Percentiles rank a stretch among this genome's conserved stretches.
Evolutionary conservation across 148 eudicot genomes (phyloP).

Genomic region (Heliosperma pusillum): DNA sequence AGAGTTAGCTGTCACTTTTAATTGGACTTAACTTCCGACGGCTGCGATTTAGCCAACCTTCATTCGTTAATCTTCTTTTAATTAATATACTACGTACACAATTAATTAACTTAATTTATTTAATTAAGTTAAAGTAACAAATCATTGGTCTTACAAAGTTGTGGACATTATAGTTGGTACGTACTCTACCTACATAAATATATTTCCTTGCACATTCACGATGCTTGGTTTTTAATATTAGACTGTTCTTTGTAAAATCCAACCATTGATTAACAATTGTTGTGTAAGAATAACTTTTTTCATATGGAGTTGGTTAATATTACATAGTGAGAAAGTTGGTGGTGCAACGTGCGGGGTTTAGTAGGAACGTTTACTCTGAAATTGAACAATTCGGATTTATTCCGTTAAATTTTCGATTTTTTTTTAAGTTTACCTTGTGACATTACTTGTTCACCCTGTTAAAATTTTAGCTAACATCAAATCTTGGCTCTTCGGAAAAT

Average conservation of each 20-base stretch:
- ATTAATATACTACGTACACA: neutral
- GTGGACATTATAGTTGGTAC: constrained; percentile 5
- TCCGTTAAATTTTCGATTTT: too few relatives aligned
- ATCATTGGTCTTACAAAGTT: neutral
- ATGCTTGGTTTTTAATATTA: too few relatives aligned
- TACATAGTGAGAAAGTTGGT: too few relatives aligned
- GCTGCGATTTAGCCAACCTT: constrained; percentile 15
- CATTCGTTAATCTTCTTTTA: neutral
- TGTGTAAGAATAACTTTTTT: too few relatives aligned
- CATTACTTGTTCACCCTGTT: too few relatives aligned
- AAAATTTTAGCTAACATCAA: too few relatives aligned
- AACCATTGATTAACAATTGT: neutral
- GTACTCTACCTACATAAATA: neutral
- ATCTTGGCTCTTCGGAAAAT: too few relatives aligned
- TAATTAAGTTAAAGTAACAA: neutral
- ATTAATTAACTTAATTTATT: neutral
- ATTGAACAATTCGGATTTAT: too few relatives aligned
- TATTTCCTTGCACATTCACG: neutral
- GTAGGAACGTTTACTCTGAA: too few relatives aligned
- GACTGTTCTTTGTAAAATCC: neutral
- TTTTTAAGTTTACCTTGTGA: too few relatives aligned
- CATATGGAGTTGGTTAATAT: neutral
- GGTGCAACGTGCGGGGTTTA: too few relatives aligned
- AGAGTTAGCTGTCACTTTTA: constrained; percentile 1
- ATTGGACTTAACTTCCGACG: constrained; percentile 10